These are phyloP conservation scores for Penicillium bovifimosum DNA, from an alignment of 495 filamentous ascomycete species.

Conservation along the genomic window DNA sequence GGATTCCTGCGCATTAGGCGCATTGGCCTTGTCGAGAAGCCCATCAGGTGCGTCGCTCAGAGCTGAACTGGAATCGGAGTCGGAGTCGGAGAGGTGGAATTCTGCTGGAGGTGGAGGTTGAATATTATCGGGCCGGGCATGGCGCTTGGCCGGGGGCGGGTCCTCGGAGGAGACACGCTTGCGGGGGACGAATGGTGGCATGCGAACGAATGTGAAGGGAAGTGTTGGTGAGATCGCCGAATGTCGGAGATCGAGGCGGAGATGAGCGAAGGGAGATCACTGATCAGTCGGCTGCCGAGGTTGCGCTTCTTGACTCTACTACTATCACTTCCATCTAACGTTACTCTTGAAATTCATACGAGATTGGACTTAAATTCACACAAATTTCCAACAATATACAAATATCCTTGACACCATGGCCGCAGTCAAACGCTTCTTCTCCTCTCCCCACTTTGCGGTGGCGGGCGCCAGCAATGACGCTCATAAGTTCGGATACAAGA, in stretches of 20 bases:
- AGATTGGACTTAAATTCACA: no score
- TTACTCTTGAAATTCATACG: no score
- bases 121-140: slow-evolving; percentile 15
- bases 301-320: no score
- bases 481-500: slow-evolving; percentile 86
- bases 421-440: slow-evolving; percentile 73
- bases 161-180: slow-evolving; percentile 49
- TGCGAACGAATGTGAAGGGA: slow-evolving; percentile 19
- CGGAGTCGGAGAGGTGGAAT: slow-evolving; percentile 18
- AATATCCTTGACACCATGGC: slow-evolving; percentile 25
- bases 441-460: slow-evolving; percentile 76
- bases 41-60: slow-evolving; percentile 52
- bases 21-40: slow-evolving; percentile 15
- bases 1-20: not conserved
- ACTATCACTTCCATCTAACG: no score
- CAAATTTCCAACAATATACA: no score
- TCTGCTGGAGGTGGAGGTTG: not conserved
- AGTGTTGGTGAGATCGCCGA: not conserved
- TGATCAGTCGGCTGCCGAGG: slow-evolving; percentile 9
- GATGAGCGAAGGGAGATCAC: slow-evolving; percentile 11
- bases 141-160: slow-evolving; percentile 66
- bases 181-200: slow-evolving; percentile 50
- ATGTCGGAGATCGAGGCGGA: slow-evolving; percentile 14
- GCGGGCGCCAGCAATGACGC: slow-evolving; percentile 83
- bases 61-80: slow-evolving; percentile 55